Base-by-base conservation (phyloP, 352 stramenopile species). In the Phytophthora sp. region DNA sequence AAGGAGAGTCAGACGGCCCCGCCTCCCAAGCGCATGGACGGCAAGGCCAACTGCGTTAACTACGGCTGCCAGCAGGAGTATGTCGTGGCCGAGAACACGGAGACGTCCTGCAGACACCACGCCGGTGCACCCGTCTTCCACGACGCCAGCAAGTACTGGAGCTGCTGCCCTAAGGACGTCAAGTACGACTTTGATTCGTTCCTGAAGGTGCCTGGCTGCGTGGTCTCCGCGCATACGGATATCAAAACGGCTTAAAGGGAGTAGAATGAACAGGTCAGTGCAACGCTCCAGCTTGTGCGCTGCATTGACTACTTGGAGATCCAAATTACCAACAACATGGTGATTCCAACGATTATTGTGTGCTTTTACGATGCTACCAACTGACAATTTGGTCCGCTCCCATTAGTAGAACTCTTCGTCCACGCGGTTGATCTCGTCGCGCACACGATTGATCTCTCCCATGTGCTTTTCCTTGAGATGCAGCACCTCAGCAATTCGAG, bases 141-240 rank as follows among this genome's bases (percentile, higher is more conserved):
- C 63, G 94, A 98, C 60, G 88, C 87, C 41, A 85, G 87, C 66
- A 98, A 98, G 73, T 97, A 87, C 73, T 98, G 94, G 94, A 93
- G 79, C 58, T 98, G 94, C 79, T 98, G 94, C 62, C 91, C 92
- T 13, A 95, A 97, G 64, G 66, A 77, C 24, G 84, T 96, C 67
- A 97, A 97, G 83, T 98, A 97, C 82, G 91, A 98, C 70, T 98
- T 98, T 74, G 92, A 98, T 27, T 92, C 91, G 49, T 98, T 98
- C 69, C 77, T 98, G 17, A 79, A 95, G 54, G 81, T 98, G 13
- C 82, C 87, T 1, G 91, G 90, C 32, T 98, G 93, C 62, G 78
- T 88, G 17, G 82, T 74, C n/a, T 87, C 84, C 21, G 78, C 84
- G 32, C 93, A 98, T 54, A 72, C 86, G 49, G 89, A 97, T 53